phyloP scores from a whole-genome alignment of 2,329 filamentous ascomycete genomes.

The Westerdykella aurantiaca region DNA sequence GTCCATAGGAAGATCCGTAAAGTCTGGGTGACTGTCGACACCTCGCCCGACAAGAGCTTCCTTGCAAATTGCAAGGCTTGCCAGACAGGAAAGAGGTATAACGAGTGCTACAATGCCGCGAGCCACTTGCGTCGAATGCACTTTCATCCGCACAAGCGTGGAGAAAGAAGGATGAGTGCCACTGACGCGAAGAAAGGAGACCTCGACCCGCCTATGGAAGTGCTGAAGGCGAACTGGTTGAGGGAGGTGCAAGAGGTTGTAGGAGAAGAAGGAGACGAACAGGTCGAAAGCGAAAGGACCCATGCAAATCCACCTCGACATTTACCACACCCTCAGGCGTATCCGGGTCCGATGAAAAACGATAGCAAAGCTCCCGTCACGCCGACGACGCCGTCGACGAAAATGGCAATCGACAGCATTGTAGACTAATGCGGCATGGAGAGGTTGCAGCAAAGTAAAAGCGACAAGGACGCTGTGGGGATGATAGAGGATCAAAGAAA shows the following conservation, averaged over 20 bases:
- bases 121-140: slow-evolving; percentile 84
- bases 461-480: no score
- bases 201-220: slow-evolving; percentile 54
- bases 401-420: slow-evolving; percentile 38
- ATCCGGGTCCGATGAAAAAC: slow-evolving; percentile 11
- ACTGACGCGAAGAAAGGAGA: slow-evolving; percentile 53
- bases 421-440: slow-evolving; percentile 23
- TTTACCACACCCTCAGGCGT: slow-evolving; percentile 10
- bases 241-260: slow-evolving; percentile 48
- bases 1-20: slow-evolving; percentile 60
- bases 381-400: slow-evolving; percentile 33
- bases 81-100: slow-evolving; percentile 69
- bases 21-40: slow-evolving; percentile 61
- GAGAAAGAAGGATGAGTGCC: slow-evolving; percentile 49
- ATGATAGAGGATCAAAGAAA: no score
- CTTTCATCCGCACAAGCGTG: slow-evolving; percentile 64
- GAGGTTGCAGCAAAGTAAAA: background rate
- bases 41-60: slow-evolving; percentile 56
- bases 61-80: slow-evolving; percentile 81
- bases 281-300: slow-evolving; percentile 14
- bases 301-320: slow-evolving; percentile 17
- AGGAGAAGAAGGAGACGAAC: slow-evolving; percentile 23
- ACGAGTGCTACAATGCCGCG: slow-evolving; percentile 89
- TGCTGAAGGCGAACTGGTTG: slow-evolving; percentile 55
- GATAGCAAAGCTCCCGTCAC: slow-evolving; percentile 32